Evolutionary conservation across 139 green algal genomes (phyloP).

Genomic region (Picochlorum costavermella): DNA sequence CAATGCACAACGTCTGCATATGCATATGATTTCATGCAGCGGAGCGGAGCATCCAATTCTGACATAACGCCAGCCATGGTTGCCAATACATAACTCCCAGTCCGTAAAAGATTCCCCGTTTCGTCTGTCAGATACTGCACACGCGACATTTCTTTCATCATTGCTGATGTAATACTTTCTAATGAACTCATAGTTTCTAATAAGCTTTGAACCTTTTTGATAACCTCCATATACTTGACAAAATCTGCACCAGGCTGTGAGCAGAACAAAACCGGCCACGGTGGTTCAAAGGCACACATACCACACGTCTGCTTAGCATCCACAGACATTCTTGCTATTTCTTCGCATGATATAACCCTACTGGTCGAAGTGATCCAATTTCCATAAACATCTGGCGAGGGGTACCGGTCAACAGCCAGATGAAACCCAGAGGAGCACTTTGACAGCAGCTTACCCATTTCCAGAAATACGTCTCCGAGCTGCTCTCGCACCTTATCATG

Average conservation of each 20-base stretch:
- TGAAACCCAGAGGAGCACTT: slow-evolving; percentile 1
- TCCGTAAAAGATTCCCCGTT: neutral
- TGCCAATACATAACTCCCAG: slow-evolving; percentile 5
- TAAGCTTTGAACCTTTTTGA: slow-evolving; percentile 1
- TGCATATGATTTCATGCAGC: slow-evolving; percentile 3
- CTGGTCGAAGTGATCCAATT: slow-evolving; percentile 2
- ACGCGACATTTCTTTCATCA: slow-evolving; percentile 1
- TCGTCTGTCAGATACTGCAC: slow-evolving; percentile 1
- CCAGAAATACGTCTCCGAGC: slow-evolving; percentile 3
- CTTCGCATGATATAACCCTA: slow-evolving; percentile 2
- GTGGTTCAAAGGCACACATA: slow-evolving; percentile 4
- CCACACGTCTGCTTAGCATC: neutral
- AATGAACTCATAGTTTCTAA: slow-evolving; percentile 2
- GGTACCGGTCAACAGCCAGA: neutral
- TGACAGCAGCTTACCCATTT: slow-evolving; percentile 1
- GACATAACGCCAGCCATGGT: neutral
- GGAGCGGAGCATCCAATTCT: slow-evolving; percentile 3
- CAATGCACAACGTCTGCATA: slow-evolving; percentile 1
- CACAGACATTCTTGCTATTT: slow-evolving; percentile 2
- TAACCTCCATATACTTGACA: neutral
- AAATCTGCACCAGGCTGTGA: slow-evolving; percentile 5
- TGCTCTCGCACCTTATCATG: slow-evolving; percentile 4
- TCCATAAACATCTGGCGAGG: slow-evolving; percentile 5
- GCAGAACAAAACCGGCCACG: neutral
- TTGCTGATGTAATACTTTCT: slow-evolving; percentile 5